Base-by-base conservation (phyloP, 1,284 basidiomycete genomes). In the Fistulina hepatica region DNA sequence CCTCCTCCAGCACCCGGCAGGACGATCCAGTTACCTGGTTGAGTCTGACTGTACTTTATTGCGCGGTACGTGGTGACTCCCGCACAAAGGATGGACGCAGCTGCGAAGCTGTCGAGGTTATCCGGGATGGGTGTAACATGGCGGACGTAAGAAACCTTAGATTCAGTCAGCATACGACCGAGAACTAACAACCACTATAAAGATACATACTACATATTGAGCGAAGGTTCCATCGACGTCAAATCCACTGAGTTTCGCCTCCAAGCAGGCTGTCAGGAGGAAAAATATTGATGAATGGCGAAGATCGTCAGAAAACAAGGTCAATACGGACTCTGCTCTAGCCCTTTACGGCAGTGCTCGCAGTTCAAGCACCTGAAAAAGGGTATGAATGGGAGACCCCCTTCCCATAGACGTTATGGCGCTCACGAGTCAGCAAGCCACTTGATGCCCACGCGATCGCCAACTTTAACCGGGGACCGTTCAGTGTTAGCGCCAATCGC, bases 381-480 rank as follows among this genome's bases (percentile, higher is more conserved):
- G 3, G 32, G 9, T n/a, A 24, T 36, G 3, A 44, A 32, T 31
- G 20, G 4, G 34, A 36, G 23, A 11, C n/a, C n/a, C 17, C 9
- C 4, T 23, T n/a, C 12, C 16, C 16, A 10, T 34, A 7, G 30
- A 11, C 5, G 28, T 17, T 39, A 16, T 20, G 12, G 54, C 56
- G 52, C n/a, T 41, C 69, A 88, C 39, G 70, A 75, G 52, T 78
- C 67, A 6, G 80, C 81, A 25, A 84, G 62, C 83, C 84, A 86
- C 57, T 93, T 93, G 65, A 94, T 77, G 5, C 90, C 89, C 33
- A 93, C 89, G 11, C 81, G 71, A 46, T 90, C 78, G 17, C 89
- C 86, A 21, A 90, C 44, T 48, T 76, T 69, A 45, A 81, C 71
- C 2, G 74, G 71, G 7, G 75, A 76, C 41, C 69, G 43, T 21